A percentile compares a stretch with the other conserved stretches of the same genome.
These are phyloP conservation scores for Coemansia sp. DNA, from an alignment of 192 early-diverging fungal species.

Conservation along the genomic window DNA sequence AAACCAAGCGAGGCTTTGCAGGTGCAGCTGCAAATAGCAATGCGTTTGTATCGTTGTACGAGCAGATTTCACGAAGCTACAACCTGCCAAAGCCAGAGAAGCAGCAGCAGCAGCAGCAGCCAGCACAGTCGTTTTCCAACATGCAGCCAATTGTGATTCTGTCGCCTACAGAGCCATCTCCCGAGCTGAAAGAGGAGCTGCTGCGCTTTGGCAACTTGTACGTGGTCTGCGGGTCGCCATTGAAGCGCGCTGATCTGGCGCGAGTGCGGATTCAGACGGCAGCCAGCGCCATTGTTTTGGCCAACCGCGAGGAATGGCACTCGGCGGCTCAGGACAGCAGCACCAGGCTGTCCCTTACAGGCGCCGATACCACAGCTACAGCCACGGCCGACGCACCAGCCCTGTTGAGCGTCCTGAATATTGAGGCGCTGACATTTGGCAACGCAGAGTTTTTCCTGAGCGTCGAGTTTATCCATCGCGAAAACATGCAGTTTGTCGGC, in stretches of 20 bases:
- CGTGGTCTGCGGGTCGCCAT: slow-evolving; percentile 58
- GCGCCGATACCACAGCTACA: slow-evolving; percentile 47
- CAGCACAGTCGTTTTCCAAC: slow-evolving; percentile 31
- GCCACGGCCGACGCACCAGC: slow-evolving; percentile 63
- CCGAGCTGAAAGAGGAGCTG: slow-evolving; percentile 40
- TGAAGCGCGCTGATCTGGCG: slow-evolving; percentile 60
- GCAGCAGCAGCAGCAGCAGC: not conserved
- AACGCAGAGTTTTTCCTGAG: slow-evolving; percentile 59
- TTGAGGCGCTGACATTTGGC: slow-evolving; percentile 55
- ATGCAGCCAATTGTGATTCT: slow-evolving; percentile 61
- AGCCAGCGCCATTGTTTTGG: slow-evolving; percentile 57
- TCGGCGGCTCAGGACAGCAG: slow-evolving; percentile 32
- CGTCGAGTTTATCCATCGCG: slow-evolving; percentile 69
- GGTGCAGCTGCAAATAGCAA: not conserved
- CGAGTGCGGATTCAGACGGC: slow-evolving; percentile 59
- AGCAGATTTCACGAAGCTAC: slow-evolving; percentile 53
- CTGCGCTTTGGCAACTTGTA: slow-evolving; percentile 55
- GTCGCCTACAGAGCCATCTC: slow-evolving; percentile 47
- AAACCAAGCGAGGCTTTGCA: not conserved
- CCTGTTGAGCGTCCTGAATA: slow-evolving; percentile 64
- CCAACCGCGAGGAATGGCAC: slow-evolving; percentile 53
- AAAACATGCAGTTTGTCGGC: slow-evolving; percentile 77
- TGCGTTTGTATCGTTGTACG: slow-evolving; percentile 39
- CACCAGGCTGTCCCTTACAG: slow-evolving; percentile 37
- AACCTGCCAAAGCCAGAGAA: not conserved